Percentiles rank a stretch among this genome's conserved stretches.
phyloP scores from a whole-genome alignment of 441 rosid genomes.

The Populus hybrid region DNA sequence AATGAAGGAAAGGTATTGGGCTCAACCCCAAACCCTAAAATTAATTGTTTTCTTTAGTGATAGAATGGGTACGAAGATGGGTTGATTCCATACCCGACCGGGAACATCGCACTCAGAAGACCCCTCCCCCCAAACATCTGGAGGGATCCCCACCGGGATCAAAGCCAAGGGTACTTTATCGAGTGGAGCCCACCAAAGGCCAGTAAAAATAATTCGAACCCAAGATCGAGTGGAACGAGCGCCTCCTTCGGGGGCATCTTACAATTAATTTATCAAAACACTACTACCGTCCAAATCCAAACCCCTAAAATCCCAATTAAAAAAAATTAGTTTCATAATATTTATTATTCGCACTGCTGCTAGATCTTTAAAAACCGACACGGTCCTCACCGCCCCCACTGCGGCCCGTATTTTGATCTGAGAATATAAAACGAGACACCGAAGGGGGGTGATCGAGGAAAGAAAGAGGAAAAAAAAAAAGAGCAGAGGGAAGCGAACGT shows the following conservation, averaged over 20 bases:
- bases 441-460: neutral
- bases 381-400: neutral
- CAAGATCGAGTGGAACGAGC: too few species aligned
- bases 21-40: neutral
- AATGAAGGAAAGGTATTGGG: neutral
- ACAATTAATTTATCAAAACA: neutral
- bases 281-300: neutral
- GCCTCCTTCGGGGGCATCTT: too few species aligned
- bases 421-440: neutral
- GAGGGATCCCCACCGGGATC: too few species aligned
- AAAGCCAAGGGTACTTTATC: too few species aligned
- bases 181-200: too few species aligned
- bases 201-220: too few species aligned
- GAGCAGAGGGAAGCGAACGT: neutral
- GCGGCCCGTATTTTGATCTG: neutral
- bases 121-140: too few species aligned
- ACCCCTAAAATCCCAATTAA: neutral
- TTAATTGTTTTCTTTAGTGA: too few species aligned
- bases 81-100: too few species aligned
- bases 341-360: neutral
- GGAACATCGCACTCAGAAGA: too few species aligned
- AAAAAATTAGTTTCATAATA: neutral
- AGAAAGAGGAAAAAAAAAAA: neutral
- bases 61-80: too few species aligned
- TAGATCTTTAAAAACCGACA: neutral